Base-by-base conservation (phyloP, 306 rosid genomes). In the Acacia melanoxylon region DNA sequence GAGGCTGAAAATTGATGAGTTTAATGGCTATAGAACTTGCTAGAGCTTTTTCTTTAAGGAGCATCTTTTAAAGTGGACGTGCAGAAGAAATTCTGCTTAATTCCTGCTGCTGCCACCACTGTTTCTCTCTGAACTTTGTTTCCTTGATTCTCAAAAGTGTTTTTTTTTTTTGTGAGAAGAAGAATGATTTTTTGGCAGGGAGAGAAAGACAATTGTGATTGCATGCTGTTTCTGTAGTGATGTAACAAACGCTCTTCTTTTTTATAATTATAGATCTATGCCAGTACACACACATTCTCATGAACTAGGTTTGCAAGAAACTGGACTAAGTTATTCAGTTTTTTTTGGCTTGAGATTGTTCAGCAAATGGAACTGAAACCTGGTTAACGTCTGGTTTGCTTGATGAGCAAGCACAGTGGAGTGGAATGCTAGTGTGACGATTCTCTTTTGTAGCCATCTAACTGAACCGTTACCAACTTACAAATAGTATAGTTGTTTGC, bases 321-420 rank as follows among this genome's bases (percentile, higher is more conserved):
- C n/a, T 12, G 6, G 17, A 68, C 33, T 27, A 9, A 62, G 48
- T 62, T 66, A 65, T 72, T 19, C 56, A 37, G 41, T 73, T 20
- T 35, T 41, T 72, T 16, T 29, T 51, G 75, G 69, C 79, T 69
- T 13, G 56, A 74, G 77, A 67, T 74, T 79, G 72, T 59, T 68
- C 66, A 12, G 29, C 10, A 54, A 84, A 44, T 68, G 68, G 49
- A 82, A 24, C 37, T 68, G 73, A 20, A 69, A 46, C 78, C 75
- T 84, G 68, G 68, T 84, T 73, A 70, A 73, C 22, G n/a, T 45
- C 41, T 45, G 14, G 70, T 75, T 84, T 80, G 69, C 69, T 68
- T 31, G 62, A 27, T 78, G 48, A 79, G 74, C 69, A 48, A 75
- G 17, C 61, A 56, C 17, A 61, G 46, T 71, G 44, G 66, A 76